phyloP scores from a whole-genome alignment of 2,329 filamentous ascomycete species.

The Calonectria multiphialidica region DNA sequence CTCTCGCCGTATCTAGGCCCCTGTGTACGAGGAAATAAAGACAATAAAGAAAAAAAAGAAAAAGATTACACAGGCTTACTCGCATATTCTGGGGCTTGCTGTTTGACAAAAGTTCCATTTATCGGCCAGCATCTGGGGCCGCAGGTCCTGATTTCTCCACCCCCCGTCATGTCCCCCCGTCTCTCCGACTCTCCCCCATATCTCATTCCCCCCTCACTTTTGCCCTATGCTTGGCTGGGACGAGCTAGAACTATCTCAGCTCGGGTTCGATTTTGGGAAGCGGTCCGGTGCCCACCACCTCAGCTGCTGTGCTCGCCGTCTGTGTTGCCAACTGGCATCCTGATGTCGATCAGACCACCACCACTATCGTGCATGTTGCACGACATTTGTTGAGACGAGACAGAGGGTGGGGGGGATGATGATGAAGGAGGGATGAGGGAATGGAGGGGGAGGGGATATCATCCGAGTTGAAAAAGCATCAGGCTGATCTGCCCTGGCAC shows the following conservation, averaged over 20 bases:
- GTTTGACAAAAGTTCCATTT: conserved; percentile 11
- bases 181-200: background rate
- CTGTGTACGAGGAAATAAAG: background rate
- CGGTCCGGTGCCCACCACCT: background rate
- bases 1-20: background rate
- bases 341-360: background rate
- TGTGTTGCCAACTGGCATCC: background rate
- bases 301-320: background rate
- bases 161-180: background rate
- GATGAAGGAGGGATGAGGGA: no score
- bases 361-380: background rate
- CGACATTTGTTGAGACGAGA: background rate
- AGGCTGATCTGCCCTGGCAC: background rate
- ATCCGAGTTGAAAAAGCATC: background rate
- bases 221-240: background rate
- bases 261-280: background rate
- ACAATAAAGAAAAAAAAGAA: background rate
- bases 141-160: background rate
- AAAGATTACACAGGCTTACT: background rate
- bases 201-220: background rate
- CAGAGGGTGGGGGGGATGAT: no score
- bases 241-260: background rate
- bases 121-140: background rate
- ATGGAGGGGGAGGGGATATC: background rate
- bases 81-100: background rate